phyloP scores from a whole-genome alignment of 139 green algal species.

The Chlamydomonas eustigma region DNA sequence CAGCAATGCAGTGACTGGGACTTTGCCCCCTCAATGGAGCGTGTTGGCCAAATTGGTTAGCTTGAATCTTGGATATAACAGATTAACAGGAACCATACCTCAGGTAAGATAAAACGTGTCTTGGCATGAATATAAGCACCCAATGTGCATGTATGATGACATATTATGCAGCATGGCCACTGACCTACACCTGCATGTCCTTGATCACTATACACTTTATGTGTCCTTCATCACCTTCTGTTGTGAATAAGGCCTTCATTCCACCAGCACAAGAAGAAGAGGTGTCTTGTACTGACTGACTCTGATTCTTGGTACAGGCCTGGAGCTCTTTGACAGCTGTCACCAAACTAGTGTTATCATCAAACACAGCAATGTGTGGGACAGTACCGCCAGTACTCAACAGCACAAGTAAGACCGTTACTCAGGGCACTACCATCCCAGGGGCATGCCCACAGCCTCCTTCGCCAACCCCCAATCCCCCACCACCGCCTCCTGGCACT shows the following conservation, averaged over 20 bases:
- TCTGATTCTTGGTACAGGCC: no score
- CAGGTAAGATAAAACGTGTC: neutral
- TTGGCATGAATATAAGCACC: no score
- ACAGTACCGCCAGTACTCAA: neutral
- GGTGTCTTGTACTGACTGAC: no score
- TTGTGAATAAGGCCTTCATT: no score
- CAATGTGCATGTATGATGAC: no score
- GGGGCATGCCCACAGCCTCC: neutral
- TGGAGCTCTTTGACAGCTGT: neutral
- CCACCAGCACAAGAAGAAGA: no score
- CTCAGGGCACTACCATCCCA: neutral
- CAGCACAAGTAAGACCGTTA: neutral
- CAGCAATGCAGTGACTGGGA: neutral
- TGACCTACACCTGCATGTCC: no score
- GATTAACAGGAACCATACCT: constrained; percentile 1
- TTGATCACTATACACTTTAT: no score
- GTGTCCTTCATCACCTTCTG: no score
- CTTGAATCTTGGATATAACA: neutral
- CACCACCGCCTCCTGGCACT: neutral
- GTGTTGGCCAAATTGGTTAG: neutral
- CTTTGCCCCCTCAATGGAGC: neutral
- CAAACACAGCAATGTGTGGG: constrained; percentile 10
- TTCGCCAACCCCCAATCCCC: neutral
- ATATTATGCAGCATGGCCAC: no score
- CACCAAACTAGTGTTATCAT: neutral